These are phyloP conservation scores for Taphrina communis DNA, from an alignment of 1,139 yeast genomes.

Conservation along the genomic window DNA sequence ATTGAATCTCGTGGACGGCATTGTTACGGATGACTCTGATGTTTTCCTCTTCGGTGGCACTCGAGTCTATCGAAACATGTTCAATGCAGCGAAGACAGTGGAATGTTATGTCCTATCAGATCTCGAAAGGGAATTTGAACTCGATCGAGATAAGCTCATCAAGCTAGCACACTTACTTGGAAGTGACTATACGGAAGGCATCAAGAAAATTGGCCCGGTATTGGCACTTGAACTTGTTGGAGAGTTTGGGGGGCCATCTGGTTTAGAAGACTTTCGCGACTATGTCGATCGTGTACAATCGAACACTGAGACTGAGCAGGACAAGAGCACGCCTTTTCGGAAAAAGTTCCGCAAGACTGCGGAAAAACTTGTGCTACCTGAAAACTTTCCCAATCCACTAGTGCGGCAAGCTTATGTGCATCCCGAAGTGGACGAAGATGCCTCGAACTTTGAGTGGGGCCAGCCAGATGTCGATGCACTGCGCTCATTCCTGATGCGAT, in stretches of 20 bases:
- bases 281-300: slow-evolving; percentile 41
- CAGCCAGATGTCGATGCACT: slow-evolving; percentile 81
- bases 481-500: slow-evolving; percentile 68
- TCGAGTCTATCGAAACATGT: slow-evolving; percentile 86
- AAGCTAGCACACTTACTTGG: slow-evolving; percentile 84
- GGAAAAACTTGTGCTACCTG: slow-evolving; percentile 68
- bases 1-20: slow-evolving; percentile 84
- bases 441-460: slow-evolving; percentile 86
- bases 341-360: slow-evolving; percentile 62
- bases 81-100: slow-evolving; percentile 88
- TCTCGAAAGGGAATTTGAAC: slow-evolving; percentile 68
- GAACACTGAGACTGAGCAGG: slow-evolving; percentile 30
- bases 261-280: slow-evolving; percentile 53
- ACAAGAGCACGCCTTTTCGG: slow-evolving; percentile 50
- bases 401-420: slow-evolving; percentile 74
- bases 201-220: slow-evolving; percentile 92
- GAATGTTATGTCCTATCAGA: slow-evolving; percentile 75
- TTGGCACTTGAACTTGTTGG: slow-evolving; percentile 91
- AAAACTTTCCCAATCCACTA: slow-evolving; percentile 70
- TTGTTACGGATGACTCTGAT: slow-evolving; percentile 96
- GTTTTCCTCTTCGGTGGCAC: slow-evolving; percentile 93
- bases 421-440: slow-evolving; percentile 85
- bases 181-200: slow-evolving; percentile 91
- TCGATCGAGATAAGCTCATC: slow-evolving; percentile 67
- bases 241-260: slow-evolving; percentile 61